These are phyloP conservation scores for Excoecaria cochinchinensis DNA, from an alignment of 345 rosid species.

Conservation along the genomic window DNA sequence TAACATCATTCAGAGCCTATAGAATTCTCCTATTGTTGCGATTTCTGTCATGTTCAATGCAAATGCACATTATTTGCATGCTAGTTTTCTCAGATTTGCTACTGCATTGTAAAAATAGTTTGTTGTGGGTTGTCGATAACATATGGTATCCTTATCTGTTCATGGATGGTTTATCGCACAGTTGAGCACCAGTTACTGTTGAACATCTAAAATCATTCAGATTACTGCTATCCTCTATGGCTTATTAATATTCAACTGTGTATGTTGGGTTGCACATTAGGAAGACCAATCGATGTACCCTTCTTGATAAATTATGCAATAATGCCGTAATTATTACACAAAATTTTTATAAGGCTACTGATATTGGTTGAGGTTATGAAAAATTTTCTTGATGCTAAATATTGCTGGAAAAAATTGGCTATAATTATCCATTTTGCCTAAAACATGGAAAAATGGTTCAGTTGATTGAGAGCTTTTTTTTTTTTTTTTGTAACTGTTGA, in stretches of 20 bases:
- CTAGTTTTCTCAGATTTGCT: not conserved
- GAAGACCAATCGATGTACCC: not conserved
- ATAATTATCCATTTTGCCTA: not conserved
- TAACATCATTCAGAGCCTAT: slow-evolving; percentile 1
- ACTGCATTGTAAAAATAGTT: not conserved
- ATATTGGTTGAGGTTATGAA: not conserved
- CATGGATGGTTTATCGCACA: not conserved
- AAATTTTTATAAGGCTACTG: not conserved
- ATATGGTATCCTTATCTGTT: not conserved
- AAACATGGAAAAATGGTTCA: not conserved
- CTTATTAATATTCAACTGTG: not conserved
- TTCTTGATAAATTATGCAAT: not conserved
- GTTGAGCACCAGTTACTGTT: not conserved
- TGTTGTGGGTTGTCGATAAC: not conserved
- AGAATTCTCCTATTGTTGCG: slow-evolving; percentile 10
- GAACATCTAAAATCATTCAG: not conserved
- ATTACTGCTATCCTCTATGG: not conserved
- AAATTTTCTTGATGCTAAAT: not conserved
- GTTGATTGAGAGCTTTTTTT: not conserved
- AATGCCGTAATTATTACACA: not conserved
- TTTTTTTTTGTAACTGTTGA: not conserved
- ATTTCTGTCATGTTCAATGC: not conserved
- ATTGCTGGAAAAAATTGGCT: not conserved
- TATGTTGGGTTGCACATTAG: not conserved
- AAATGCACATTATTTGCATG: not conserved